Evolutionary conservation across 1,284 basidiomycete genomes (phyloP).

Genomic region (Takashimella tepidaria): DNA sequence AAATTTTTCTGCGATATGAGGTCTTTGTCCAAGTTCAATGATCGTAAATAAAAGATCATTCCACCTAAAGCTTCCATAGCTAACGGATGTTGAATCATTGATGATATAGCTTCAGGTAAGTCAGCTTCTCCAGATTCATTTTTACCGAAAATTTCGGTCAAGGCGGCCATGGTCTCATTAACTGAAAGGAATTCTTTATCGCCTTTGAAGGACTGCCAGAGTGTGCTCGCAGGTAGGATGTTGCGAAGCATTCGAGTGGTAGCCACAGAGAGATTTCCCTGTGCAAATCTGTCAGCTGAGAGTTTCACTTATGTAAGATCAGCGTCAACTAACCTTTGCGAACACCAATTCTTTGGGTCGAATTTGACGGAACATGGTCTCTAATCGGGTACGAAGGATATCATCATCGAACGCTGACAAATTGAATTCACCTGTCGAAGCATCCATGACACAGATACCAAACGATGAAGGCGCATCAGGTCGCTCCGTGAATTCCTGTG

Average conservation of each 20-base stretch:
- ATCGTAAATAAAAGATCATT: slow-evolving; percentile 87
- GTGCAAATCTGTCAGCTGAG: slow-evolving; percentile 3
- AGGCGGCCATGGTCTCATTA: slow-evolving; percentile 64
- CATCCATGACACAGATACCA: slow-evolving; percentile 92
- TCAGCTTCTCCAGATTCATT: slow-evolving; percentile 48
- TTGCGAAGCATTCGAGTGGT: slow-evolving; percentile 76
- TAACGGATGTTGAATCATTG: slow-evolving; percentile 60
- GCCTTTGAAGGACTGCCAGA: slow-evolving; percentile 77
- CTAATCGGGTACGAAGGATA: slow-evolving; percentile 81
- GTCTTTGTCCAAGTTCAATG: slow-evolving; percentile 89
- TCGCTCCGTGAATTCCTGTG: slow-evolving; percentile 38
- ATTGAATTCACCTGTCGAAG: slow-evolving; percentile 93
- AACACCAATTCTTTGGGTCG: slow-evolving; percentile 89
- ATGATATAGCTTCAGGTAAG: slow-evolving; percentile 68
- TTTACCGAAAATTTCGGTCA: slow-evolving; percentile 61
- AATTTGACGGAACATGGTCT: slow-evolving; percentile 89
- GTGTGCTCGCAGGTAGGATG: slow-evolving; percentile 68
- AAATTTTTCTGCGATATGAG: slow-evolving; percentile 90
- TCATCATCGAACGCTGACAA: slow-evolving; percentile 88
- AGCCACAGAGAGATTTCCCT: slow-evolving; percentile 76
- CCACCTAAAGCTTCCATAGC: slow-evolving; percentile 80
- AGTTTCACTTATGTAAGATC: background rate
- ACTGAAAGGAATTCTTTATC: slow-evolving; percentile 73
- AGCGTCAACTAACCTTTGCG: slow-evolving; percentile 68
- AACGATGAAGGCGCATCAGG: slow-evolving; percentile 52